Base-by-base conservation (phyloP, 148 eudicot genomes). In the Dysphania ambrosioides region DNA sequence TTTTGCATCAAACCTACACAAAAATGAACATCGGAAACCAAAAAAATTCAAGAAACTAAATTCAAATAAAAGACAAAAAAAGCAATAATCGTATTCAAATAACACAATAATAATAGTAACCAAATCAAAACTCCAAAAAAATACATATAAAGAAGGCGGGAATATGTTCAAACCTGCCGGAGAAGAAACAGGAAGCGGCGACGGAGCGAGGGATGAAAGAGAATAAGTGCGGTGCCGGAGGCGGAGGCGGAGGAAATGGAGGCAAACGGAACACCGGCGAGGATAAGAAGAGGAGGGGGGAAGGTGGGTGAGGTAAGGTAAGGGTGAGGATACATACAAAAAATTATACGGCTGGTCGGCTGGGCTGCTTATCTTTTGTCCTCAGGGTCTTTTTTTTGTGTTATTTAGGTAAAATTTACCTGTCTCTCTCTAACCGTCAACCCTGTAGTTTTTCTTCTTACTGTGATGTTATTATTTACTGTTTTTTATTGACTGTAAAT, bases 341-440 rank as follows among this genome's bases (percentile, higher is more conserved):
- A 27, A 44, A 21, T 16, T 69, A 23, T 67, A 40, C 70, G 55
- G 55, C 53, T n/a, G n/a, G n/a, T n/a, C n/a, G n/a, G n/a, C n/a
- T n/a, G n/a, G n/a, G n/a, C n/a, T 68, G 42, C n/a, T 26, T 38
- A 24, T 23, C 31, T 26, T 59, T 49, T 59, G 78, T 42, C 66
- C 66, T 56, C 65, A 67, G 56, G 51, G 72, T 12, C 67, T 75
- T 75, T 47, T 24, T 11, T 51, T 65, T 35, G n/a, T n/a, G n/a
- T n/a, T 47, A 8, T 19, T 61, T 62, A 27, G 29, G 36, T 58
- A 24, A 44, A 24, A 40, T 42, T 36, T 12, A 15, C 13, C 36
- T 1, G 36, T 66, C 26, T 63, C 69, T 49, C 19, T 67, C 35
- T 66, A 40, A 53, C n/a, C 53, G 11, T 44, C 49, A 16, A 47